phyloP scores from a whole-genome alignment of 2,329 filamentous ascomycete species.

The Colletotrichum chlorophyti region DNA sequence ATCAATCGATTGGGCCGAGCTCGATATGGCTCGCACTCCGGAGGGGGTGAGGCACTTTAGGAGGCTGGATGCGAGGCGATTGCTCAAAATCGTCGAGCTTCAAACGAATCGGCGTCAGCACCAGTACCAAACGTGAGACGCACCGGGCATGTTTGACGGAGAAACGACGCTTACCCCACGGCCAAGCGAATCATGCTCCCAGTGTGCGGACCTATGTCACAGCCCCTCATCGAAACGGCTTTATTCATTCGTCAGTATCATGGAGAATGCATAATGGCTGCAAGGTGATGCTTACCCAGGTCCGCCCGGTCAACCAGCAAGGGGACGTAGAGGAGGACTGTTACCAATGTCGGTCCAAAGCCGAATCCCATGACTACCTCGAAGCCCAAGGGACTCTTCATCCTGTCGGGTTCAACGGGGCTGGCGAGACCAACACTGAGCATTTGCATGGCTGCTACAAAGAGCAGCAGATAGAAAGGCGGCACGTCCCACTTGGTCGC shows the following conservation, averaged over 20 bases:
- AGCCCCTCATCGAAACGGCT: slow-evolving; percentile 43
- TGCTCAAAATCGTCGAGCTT: not conserved
- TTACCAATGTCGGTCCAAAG: slow-evolving; percentile 41
- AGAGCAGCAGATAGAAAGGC: slow-evolving; percentile 39
- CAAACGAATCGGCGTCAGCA: not conserved
- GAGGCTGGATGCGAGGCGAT: slow-evolving; percentile 1
- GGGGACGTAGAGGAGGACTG: slow-evolving; percentile 39
- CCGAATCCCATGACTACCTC: slow-evolving; percentile 45
- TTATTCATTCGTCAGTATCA: not conserved
- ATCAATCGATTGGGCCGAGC: not conserved
- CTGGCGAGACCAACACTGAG: slow-evolving; percentile 42
- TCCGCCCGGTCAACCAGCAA: slow-evolving; percentile 39
- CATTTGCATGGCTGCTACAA: slow-evolving; percentile 37
- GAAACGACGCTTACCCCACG: slow-evolving; percentile 34
- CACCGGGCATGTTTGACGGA: slow-evolving; percentile 1
- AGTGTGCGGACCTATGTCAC: slow-evolving; percentile 46
- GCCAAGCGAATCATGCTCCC: slow-evolving; percentile 45
- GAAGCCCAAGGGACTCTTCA: slow-evolving; percentile 39
- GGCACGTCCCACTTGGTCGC: slow-evolving; percentile 36
- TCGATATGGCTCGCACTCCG: not conserved
- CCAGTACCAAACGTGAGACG: slow-evolving; percentile 9
- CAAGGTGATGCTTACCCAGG: slow-evolving; percentile 33
- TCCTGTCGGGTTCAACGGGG: slow-evolving; percentile 31
- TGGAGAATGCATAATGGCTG: not conserved
- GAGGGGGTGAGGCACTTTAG: not conserved